phyloP scores from a whole-genome alignment of 805 yeast genomes.

The Candida sonorensis region DNA sequence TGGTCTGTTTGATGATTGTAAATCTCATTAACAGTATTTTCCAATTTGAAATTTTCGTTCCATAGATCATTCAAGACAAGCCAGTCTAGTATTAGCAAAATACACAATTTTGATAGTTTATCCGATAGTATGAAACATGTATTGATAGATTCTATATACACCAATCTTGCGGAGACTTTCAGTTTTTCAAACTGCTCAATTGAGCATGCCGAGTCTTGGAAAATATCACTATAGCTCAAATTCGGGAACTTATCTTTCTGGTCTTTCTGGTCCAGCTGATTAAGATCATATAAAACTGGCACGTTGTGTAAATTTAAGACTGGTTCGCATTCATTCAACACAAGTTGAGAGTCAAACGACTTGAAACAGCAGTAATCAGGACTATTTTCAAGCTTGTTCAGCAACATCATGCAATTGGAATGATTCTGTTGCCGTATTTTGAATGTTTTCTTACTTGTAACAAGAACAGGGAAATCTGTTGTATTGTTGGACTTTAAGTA shows the following conservation, averaged over 20 bases:
- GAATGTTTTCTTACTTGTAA: slow-evolving; percentile 55
- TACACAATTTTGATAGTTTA: neutral
- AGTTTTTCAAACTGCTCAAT: neutral
- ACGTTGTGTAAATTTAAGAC: slow-evolving; percentile 6
- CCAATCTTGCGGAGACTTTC: neutral
- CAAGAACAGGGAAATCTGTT: slow-evolving; percentile 44
- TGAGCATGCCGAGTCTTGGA: slow-evolving; percentile 4
- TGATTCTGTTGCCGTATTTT: slow-evolving; percentile 73
- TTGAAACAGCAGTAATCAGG: neutral
- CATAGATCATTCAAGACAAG: neutral
- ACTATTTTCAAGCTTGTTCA: slow-evolving; percentile 14
- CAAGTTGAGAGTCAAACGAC: slow-evolving; percentile 9
- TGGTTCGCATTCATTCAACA: slow-evolving; percentile 6
- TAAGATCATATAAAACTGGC: slow-evolving; percentile 6
- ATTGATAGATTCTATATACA: neutral
- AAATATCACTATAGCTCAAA: slow-evolving; percentile 3
- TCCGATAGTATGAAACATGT: neutral
- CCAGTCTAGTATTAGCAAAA: neutral
- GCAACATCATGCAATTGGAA: slow-evolving; percentile 70
- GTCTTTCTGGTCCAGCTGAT: neutral
- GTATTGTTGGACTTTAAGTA: slow-evolving; percentile 15
- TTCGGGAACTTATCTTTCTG: neutral
- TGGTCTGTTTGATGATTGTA: neutral
- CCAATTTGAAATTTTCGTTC: neutral
- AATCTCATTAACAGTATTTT: neutral